Conservation (phyloP, 139 green algal genomes). For the Axilococcus clingmanii region DNA sequence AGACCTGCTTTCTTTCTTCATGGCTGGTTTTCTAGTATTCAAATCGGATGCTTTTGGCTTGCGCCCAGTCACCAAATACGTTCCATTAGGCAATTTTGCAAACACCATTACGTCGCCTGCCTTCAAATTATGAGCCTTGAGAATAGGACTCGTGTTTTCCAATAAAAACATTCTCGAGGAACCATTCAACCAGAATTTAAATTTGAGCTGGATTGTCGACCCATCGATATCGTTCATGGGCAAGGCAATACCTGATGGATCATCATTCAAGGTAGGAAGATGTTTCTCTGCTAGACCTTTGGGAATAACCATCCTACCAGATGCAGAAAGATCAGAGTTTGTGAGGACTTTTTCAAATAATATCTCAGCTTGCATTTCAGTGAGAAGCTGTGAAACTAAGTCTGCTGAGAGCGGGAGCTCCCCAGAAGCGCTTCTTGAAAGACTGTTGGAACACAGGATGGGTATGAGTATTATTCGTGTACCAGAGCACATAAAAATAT, state of each 20-base stretch:
- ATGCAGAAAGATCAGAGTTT: conserved; percentile 24
- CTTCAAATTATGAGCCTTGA: conserved; percentile 13
- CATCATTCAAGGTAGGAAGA: conserved; percentile 28
- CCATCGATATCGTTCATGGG: conserved; percentile 17
- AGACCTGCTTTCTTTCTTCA: not conserved
- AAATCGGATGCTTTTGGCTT: conserved; percentile 19
- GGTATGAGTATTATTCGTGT: no score
- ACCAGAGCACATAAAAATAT: no score
- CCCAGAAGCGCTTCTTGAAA: no score
- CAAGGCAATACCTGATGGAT: conserved; percentile 8
- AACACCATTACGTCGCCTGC: conserved; percentile 40
- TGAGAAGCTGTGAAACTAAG: no score
- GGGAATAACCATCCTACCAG: conserved; percentile 38
- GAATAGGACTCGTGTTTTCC: conserved; percentile 19
- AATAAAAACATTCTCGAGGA: conserved; percentile 40
- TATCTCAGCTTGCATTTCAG: conserved; percentile 14
- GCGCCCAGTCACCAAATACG: conserved; percentile 16
- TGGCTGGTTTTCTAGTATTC: conserved; percentile 8
- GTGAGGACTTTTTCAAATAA: conserved; percentile 50
- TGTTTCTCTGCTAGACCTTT: conserved; percentile 34
- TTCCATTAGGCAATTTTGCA: conserved; percentile 5
- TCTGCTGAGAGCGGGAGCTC: no score
- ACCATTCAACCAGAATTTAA: conserved; percentile 42
- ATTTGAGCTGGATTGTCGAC: conserved; percentile 13
- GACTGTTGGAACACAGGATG: no score